These are phyloP conservation scores for Tilletia walkeri DNA, from an alignment of 1,284 basidiomycete genomes.

Conservation along the genomic window DNA sequence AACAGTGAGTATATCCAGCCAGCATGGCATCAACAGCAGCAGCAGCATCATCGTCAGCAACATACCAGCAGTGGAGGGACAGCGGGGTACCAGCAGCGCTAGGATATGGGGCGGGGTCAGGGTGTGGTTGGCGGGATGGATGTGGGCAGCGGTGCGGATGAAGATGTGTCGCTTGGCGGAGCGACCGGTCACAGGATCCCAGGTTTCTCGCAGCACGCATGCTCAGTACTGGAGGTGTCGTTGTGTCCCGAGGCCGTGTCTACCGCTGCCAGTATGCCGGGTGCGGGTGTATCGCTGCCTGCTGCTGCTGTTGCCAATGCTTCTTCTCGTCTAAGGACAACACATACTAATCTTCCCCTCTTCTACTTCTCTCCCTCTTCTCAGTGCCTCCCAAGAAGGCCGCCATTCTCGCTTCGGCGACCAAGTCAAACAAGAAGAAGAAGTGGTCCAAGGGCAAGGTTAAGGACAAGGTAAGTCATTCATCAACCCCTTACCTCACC, in stretches of 20 bases:
- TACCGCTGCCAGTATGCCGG: too few relatives aligned
- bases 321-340: neutral
- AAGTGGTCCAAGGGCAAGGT: constrained; percentile 99
- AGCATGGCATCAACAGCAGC: neutral
- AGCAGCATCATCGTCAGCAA: too few relatives aligned
- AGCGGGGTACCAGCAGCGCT: too few relatives aligned
- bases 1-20: neutral
- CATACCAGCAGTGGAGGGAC: too few relatives aligned
- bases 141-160: too few relatives aligned
- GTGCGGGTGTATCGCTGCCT: neutral
- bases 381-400: constrained; percentile 55
- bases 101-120: too few relatives aligned
- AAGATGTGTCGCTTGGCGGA: too few relatives aligned
- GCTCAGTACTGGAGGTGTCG: too few relatives aligned
- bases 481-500: neutral
- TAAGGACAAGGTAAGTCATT: constrained; percentile 78
- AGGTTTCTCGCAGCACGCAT: too few relatives aligned
- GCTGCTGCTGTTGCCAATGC: neutral
- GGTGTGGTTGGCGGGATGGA: too few relatives aligned
- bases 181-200: too few relatives aligned
- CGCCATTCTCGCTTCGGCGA: constrained; percentile 54
- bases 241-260: too few relatives aligned
- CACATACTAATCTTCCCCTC: neutral
- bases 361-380: neutral
- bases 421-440: constrained; percentile 80